These are phyloP conservation scores for Exophiala mesophila DNA, from an alignment of 2,329 filamentous ascomycete genomes.

Conservation along the genomic window DNA sequence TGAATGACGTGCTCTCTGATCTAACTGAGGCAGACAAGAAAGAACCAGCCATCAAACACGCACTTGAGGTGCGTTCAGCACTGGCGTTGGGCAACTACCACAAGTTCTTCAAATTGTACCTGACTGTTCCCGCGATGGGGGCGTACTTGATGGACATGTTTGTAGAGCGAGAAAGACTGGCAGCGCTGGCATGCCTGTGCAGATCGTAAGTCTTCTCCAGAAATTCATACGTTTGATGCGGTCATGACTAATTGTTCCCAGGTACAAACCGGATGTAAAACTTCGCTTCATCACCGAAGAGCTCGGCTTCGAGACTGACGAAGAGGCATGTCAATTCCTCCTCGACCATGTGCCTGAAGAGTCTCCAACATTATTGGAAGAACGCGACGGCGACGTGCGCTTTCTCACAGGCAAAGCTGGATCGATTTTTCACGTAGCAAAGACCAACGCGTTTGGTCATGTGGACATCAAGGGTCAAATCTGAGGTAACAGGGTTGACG, in stretches of 20 bases:
- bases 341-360: constrained; percentile 68
- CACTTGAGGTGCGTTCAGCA: constrained; percentile 82
- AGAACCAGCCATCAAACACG: constrained; percentile 80
- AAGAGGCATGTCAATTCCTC: constrained; percentile 86
- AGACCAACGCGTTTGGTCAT: constrained; percentile 68
- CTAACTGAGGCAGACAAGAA: constrained; percentile 96
- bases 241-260: constrained; percentile 50
- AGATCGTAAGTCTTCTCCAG: constrained; percentile 70
- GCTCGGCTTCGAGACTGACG: constrained; percentile 89
- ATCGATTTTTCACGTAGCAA: constrained; percentile 67
- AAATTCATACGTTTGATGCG: not conserved
- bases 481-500: no score
- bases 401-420: constrained; percentile 71
- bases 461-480: constrained; percentile 99
- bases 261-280: constrained; percentile 86
- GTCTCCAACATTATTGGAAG: constrained; percentile 60
- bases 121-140: constrained; percentile 93
- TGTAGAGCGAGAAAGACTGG: constrained; percentile 84
- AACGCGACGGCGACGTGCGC: constrained; percentile 67
- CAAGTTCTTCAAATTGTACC: constrained; percentile 93
- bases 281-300: constrained; percentile 92
- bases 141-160: constrained; percentile 99
- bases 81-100: constrained; percentile 94
- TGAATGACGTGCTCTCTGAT: constrained; percentile 98
- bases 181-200: constrained; percentile 86